A percentile compares a stretch with the other conserved stretches of the same genome.
phyloP scores from a whole-genome alignment of 2,329 filamentous ascomycete genomes.

The Paradendryphiella salina region DNA sequence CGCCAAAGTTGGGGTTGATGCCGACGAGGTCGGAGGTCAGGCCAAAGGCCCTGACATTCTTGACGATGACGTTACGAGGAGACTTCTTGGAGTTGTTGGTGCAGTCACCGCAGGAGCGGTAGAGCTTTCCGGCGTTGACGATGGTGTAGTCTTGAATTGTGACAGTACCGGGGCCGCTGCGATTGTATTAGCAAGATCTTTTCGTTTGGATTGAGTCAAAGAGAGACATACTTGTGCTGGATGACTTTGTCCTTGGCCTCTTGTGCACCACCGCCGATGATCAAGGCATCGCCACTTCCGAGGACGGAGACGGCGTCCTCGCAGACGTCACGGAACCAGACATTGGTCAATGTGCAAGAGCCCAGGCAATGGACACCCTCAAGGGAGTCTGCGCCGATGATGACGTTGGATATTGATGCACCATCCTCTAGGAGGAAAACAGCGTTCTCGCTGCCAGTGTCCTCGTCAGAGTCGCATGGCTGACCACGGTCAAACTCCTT shows the following conservation, averaged over 20 bases:
- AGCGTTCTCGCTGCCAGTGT: constrained; percentile 42
- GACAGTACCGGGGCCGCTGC: constrained; percentile 3
- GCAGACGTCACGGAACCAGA: constrained; percentile 40
- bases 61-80: constrained; percentile 49
- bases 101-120: constrained; percentile 53
- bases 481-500: constrained; percentile 30
- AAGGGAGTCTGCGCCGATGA: constrained; percentile 56
- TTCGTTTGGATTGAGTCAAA: constrained; percentile 1
- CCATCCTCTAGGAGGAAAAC: constrained; percentile 58
- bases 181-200: background rate
- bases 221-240: constrained; percentile 42
- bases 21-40: constrained; percentile 49
- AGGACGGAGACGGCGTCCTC: constrained; percentile 39
- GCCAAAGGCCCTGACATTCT: constrained; percentile 47
- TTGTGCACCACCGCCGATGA: constrained; percentile 43
- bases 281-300: constrained; percentile 36
- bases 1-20: constrained; percentile 56
- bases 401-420: constrained; percentile 57
- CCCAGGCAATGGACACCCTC: constrained; percentile 57
- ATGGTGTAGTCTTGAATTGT: constrained; percentile 45
- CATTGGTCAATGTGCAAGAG: constrained; percentile 49
- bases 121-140: constrained; percentile 54
- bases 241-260: constrained; percentile 44
- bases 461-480: constrained; percentile 26
- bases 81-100: constrained; percentile 51